phyloP scores from a whole-genome alignment of 108 stramenopile species.

The Nitzschia putrida region DNA sequence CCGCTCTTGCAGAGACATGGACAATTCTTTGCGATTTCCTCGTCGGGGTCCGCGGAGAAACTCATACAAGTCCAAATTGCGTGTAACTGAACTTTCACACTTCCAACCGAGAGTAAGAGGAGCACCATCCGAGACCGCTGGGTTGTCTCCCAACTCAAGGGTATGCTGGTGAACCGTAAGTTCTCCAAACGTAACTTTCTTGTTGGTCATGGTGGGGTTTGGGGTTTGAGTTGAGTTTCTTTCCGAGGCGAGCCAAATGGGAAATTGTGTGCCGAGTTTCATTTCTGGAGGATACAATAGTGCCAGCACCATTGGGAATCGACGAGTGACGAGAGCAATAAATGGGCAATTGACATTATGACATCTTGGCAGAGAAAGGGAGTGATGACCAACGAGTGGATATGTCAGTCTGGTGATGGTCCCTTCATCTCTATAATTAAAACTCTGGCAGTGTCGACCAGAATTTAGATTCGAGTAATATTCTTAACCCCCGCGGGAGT shows the following conservation, averaged over 20 bases:
- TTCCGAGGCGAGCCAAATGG: background rate
- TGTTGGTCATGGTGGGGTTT: constrained; percentile 2
- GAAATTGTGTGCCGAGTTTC: background rate
- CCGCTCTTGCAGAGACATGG: constrained; percentile 32
- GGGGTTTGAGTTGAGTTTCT: background rate
- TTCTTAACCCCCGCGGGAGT: no score
- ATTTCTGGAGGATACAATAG: no score
- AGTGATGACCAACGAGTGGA: no score
- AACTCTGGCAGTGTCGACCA: no score
- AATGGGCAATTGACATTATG: no score
- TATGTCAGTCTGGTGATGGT: no score
- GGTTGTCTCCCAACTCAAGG: constrained; percentile 42
- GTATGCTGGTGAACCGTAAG: constrained; percentile 37
- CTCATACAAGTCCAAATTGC: constrained; percentile 26
- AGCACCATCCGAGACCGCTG: constrained; percentile 30
- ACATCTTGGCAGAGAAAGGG: no score
- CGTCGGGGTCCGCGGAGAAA: constrained; percentile 15
- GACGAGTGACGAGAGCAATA: no score
- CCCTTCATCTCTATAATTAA: no score
- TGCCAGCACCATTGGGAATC: no score
- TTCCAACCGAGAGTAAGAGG: constrained; percentile 45
- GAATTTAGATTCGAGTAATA: no score
- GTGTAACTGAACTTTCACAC: background rate
- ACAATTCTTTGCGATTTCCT: constrained; percentile 12
- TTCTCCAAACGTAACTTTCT: constrained; percentile 29